Conservation (phyloP, 1,139 yeast species). For the Pichia terricola region DNA sequence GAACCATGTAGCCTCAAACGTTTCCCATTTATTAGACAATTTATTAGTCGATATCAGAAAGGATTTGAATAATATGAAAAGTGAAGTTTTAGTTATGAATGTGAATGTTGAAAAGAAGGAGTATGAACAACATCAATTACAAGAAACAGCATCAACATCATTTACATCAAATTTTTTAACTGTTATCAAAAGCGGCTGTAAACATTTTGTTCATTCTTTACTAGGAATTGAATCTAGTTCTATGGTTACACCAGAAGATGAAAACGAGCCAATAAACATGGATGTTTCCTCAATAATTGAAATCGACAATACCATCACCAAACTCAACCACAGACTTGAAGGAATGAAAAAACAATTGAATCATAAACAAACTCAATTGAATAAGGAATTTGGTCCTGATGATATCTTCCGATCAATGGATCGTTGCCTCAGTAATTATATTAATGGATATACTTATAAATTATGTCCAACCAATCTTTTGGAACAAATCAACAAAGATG, state of each 20-base stretch:
- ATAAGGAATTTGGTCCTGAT: conserved; percentile 44
- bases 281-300: background rate
- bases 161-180: background rate
- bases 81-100: conserved; percentile 1
- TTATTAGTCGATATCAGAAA: background rate
- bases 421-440: conserved; percentile 37
- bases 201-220: conserved; percentile 9
- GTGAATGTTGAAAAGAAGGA: background rate
- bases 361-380: conserved; percentile 18
- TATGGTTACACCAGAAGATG: background rate
- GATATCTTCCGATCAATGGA: conserved; percentile 53
- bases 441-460: conserved; percentile 67
- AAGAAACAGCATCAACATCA: background rate
- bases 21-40: background rate
- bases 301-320: conserved; percentile 8
- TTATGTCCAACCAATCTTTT: conserved; percentile 50
- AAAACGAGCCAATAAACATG: background rate
- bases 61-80: conserved; percentile 1
- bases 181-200: background rate
- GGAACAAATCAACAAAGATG: conserved; percentile 43
- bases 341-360: conserved; percentile 18
- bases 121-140: background rate
- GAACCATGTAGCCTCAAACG: background rate
- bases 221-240: conserved; percentile 9
- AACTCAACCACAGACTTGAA: conserved; percentile 8